These are phyloP conservation scores for Plasmodium knowlesi DNA, from an alignment of 169 alveolate genomes.

Conservation along the genomic window DNA sequence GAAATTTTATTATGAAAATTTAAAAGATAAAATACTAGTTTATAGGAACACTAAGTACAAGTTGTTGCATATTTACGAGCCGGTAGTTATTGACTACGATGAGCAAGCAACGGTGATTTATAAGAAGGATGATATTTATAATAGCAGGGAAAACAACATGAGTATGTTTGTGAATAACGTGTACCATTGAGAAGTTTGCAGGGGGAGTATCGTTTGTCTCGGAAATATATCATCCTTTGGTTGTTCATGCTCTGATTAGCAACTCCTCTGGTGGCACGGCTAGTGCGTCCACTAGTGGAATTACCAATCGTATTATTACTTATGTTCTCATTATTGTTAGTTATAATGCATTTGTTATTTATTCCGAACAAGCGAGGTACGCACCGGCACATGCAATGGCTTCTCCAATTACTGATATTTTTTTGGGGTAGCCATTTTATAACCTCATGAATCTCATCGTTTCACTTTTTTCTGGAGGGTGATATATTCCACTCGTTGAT, in stretches of 20 bases:
- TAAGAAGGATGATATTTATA: slow-evolving; percentile 72
- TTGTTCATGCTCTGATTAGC: background rate
- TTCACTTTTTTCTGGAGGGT: background rate
- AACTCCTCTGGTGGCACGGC: background rate
- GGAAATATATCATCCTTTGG: slow-evolving; percentile 3
- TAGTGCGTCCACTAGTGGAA: background rate
- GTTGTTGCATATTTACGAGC: slow-evolving; percentile 42
- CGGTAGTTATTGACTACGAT: slow-evolving; percentile 63
- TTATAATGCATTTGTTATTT: background rate
- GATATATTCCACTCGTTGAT: background rate
- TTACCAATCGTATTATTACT: background rate
- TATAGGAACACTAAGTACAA: slow-evolving; percentile 50
- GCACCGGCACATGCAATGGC: background rate
- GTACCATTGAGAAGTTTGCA: slow-evolving; percentile 11
- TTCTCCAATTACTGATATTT: background rate
- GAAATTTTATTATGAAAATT: slow-evolving; percentile 36
- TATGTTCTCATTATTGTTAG: background rate
- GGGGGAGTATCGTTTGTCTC: background rate
- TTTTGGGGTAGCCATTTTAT: background rate
- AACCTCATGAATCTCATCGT: background rate
- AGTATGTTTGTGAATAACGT: slow-evolving; percentile 69
- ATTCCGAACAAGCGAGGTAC: background rate
- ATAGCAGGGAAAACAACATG: slow-evolving; percentile 55
- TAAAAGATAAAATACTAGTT: slow-evolving; percentile 56
- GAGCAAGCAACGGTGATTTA: slow-evolving; percentile 75